These are phyloP conservation scores for Gracilariopsis chorda DNA, from an alignment of 23 red algal species.

Conservation along the genomic window DNA sequence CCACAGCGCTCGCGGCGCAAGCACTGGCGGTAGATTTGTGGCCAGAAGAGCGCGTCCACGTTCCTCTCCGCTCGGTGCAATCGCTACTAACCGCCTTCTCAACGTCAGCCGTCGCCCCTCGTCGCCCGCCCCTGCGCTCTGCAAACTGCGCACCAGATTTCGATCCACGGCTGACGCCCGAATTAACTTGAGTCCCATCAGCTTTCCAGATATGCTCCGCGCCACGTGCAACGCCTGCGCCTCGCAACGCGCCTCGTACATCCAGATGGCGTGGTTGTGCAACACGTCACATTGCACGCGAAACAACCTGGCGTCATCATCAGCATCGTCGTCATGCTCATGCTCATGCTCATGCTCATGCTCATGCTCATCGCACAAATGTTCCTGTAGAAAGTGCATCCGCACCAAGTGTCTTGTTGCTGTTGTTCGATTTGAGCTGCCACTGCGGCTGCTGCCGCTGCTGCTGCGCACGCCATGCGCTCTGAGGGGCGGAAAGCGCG, in stretches of 20 bases:
- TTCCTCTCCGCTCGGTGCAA: slow-evolving; percentile 23
- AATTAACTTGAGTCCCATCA: slow-evolving; percentile 48
- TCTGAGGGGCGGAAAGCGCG: no score
- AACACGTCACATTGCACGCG: slow-evolving; percentile 47
- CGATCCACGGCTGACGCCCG: slow-evolving; percentile 54
- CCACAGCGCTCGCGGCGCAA: slow-evolving; percentile 34
- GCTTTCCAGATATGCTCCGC: slow-evolving; percentile 9
- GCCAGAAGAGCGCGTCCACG: slow-evolving; percentile 52
- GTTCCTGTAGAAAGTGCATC: no score
- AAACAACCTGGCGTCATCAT: no score
- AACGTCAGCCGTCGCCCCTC: background rate
- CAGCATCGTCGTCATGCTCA: no score
- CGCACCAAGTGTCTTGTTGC: no score
- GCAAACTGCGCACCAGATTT: slow-evolving; percentile 22
- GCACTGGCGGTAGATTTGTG: slow-evolving; percentile 17
- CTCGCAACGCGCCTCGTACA: slow-evolving; percentile 18
- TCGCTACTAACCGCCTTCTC: slow-evolving; percentile 25
- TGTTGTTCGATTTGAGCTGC: no score
- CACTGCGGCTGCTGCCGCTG: no score
- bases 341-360: no score
- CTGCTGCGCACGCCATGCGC: no score
- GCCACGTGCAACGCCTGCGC: slow-evolving; percentile 4
- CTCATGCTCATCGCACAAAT: no score
- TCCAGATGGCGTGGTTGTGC: slow-evolving; percentile 57
- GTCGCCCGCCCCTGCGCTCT: background rate